phyloP scores from a whole-genome alignment of 139 green algal genomes.

The Haematococcus lacustris region DNA sequence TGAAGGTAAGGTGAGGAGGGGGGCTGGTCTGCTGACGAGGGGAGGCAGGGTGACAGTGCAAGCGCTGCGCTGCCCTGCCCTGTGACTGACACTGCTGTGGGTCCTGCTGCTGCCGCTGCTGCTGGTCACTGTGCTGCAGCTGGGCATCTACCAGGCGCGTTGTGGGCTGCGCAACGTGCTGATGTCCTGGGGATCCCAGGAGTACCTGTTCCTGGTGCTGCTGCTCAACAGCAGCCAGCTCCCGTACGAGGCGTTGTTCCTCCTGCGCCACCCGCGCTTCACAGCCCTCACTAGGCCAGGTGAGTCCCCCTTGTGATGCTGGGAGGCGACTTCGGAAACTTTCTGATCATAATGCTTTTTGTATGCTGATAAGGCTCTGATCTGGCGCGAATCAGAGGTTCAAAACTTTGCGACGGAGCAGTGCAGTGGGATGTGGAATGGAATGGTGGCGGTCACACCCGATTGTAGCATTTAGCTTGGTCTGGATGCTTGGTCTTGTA shows the following conservation, averaged over 20 bases:
- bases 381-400: too few relatives aligned
- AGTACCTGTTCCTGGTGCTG: conserved; percentile 84
- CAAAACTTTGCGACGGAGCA: too few relatives aligned
- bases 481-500: too few relatives aligned
- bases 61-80: too few relatives aligned
- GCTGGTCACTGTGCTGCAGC: background rate
- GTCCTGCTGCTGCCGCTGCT: background rate
- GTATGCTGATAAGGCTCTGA: too few relatives aligned
- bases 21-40: background rate
- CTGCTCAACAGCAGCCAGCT: conserved; percentile 50
- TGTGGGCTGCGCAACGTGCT: conserved; percentile 33
- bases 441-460: too few relatives aligned
- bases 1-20: background rate
- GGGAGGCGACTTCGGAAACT: too few relatives aligned
- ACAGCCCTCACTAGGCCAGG: conserved; percentile 33
- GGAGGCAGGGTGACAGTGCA: background rate
- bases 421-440: too few relatives aligned
- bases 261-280: conserved; percentile 57
- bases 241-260: conserved; percentile 68
- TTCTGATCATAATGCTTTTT: too few relatives aligned
- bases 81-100: background rate
- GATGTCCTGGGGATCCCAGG: conserved; percentile 66
- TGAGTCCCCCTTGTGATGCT: too few relatives aligned
- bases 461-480: too few relatives aligned
- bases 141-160: conserved; percentile 26